Base-by-base conservation (phyloP, 2,329 filamentous ascomycete species). In the Clarireedia paspali region DNA sequence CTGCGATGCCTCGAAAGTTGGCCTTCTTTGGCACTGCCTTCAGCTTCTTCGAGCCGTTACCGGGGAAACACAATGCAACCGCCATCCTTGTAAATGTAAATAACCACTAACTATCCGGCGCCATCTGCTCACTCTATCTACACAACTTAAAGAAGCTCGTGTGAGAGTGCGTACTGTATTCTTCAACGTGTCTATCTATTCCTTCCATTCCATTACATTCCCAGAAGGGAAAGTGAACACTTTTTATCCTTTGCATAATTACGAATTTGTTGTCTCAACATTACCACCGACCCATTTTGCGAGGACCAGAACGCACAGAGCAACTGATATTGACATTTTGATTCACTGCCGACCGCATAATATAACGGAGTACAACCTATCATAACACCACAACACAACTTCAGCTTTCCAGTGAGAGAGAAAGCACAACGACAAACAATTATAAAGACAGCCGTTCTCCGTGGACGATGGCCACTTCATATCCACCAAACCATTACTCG, bases 401-500 rank as follows among this genome's bases (percentile, higher is more conserved):
- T 55, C 38, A 49, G 4, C n/a, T 52, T 47, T 34, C 23, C 5
- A 45, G n/a, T n/a, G 42, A 26, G 23, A 39, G 15, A 34, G 10
- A 34, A 12, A 9, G 12, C 30, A 34, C 30, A 9, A 34, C 30
- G 4, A 34, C 9, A 34, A 34, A 34, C 27, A 30, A 30, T 30
- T 30, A 30, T 30, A 30, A 30, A 30, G 7, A 12, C 30, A 34
- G 10, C 30, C 1, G 30, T 34, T 34, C 30, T 34, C 30, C 10
- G 30, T 34, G 30, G 30, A 34, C 10, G 30, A 66, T 69, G 67
- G 60, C 65, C 59, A 57, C 61, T 40, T 63, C 67, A 60, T 68
- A 67, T 59, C 65, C 68, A 57, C 61, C 65, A 59, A 62, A 62
- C 49, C 58, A 66, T 51, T 62, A 64, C 50, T 60, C 66, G 53